Conservation (phyloP, 192 early-diverging fungal species). For the Podila clonocystis region DNA sequence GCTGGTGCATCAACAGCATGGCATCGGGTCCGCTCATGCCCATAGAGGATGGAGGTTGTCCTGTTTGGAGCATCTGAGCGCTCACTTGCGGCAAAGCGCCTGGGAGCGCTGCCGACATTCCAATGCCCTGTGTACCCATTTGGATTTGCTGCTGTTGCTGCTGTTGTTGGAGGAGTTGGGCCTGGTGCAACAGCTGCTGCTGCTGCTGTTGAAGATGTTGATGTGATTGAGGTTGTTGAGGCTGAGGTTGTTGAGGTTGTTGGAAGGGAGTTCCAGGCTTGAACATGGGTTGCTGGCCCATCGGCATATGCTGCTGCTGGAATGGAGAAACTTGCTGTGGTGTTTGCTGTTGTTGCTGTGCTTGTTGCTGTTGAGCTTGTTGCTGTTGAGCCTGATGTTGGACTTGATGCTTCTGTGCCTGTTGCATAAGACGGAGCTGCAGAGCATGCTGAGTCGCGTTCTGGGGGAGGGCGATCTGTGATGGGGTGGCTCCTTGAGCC, state of each 20-base stretch:
- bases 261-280: background rate
- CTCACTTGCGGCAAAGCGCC: background rate
- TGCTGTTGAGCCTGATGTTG: constrained; percentile 28
- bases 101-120: background rate
- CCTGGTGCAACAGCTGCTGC: constrained; percentile 12
- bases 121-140: background rate
- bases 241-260: constrained; percentile 11
- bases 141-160: constrained; percentile 12
- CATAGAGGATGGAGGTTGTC: background rate
- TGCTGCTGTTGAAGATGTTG: constrained; percentile 34
- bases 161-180: constrained; percentile 11
- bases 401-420: constrained; percentile 10
- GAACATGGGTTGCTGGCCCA: constrained; percentile 5
- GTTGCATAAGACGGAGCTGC: constrained; percentile 7
- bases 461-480: constrained; percentile 12
- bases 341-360: constrained; percentile 15
- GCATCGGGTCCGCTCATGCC: background rate
- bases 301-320: constrained; percentile 1
- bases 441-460: constrained; percentile 20
- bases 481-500: constrained; percentile 30
- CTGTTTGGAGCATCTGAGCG: background rate
- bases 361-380: background rate
- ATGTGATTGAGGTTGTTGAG: constrained; percentile 4
- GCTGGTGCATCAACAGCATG: constrained; percentile 10
- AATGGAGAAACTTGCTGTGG: constrained; percentile 1